Evolutionary conservation across 139 green algal genomes (phyloP), one percentile per base, ranked within the genome.

Genomic region (Dunaliella primolecta): DNA sequence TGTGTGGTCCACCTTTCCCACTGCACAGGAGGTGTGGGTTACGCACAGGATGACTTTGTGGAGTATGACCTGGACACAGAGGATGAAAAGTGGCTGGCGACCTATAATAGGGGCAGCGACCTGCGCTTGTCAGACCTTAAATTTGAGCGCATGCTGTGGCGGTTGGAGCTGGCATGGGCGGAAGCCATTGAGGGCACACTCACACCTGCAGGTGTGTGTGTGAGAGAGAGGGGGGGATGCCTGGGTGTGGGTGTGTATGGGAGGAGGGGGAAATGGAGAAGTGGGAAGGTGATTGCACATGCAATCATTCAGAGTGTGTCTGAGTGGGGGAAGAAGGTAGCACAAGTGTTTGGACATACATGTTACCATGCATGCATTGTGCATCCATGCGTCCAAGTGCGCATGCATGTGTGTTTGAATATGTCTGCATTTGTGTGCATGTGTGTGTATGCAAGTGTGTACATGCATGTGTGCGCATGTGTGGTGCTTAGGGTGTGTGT

Each of bases 21-120:
- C n/a, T n/a, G n/a, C 11, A 37, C 85, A 95, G 93, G 90, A 20
- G 90, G 91, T 27, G 56, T 87, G 3, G 90, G 91, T 1, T 93
- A 87, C 30, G 34, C 81, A 20, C 88, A 91, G 20, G 91, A 93
- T 0, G 87, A 90, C 1, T 92, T 89, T 31, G 91, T 98, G 36
- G 97, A 99, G 90, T 99, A 99, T 85, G 97, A 99, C 77, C 89
- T 99, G 75, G 97, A 99, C 83, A 87, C 93, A 0, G 94, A 98
- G 35, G 97, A 99, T 80, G 94, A 97, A 83, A 86, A 92, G 38
- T 99, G 97, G 96, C 90, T 99, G 70, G 84, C 89, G 32, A 74
- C 88, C 0, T 95, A 96, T 87, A 99, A 99, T 85, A 77, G 71
- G 46, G 38, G 84, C 0, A 78, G 1, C 20, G 78, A 81, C 71